Conservation (phyloP, 1,284 basidiomycete genomes). For the Lentinus polychrous region DNA sequence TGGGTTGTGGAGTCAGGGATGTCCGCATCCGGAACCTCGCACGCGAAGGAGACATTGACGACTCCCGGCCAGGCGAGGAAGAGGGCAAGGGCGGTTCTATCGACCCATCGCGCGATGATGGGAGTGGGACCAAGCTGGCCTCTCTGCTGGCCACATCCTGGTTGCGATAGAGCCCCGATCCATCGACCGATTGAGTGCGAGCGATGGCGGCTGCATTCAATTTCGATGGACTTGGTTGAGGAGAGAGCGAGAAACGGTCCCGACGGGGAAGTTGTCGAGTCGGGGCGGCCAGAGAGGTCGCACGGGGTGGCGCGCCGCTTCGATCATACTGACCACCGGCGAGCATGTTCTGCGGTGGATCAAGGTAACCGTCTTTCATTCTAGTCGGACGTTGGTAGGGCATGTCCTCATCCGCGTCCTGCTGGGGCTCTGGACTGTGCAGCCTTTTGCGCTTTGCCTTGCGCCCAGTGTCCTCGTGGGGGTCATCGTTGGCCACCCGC, state of each 20-base stretch:
- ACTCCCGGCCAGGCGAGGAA: slow-evolving; percentile 27
- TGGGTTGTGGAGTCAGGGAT: slow-evolving; percentile 62
- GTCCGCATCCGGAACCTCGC: slow-evolving; percentile 56
- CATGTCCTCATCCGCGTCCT: background rate
- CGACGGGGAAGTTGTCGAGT: slow-evolving; percentile 4
- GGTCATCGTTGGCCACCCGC: slow-evolving; percentile 8
- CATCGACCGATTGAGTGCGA: slow-evolving; percentile 21
- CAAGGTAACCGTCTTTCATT: slow-evolving; percentile 22
- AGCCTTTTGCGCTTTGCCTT: slow-evolving; percentile 24
- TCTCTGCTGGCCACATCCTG: background rate
- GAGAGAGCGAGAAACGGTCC: slow-evolving; percentile 17
- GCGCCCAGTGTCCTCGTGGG: slow-evolving; percentile 14
- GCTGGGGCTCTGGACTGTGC: slow-evolving; percentile 17
- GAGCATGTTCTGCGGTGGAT: slow-evolving; percentile 18
- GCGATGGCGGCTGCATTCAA: slow-evolving; percentile 19
- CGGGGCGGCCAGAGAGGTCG: slow-evolving; percentile 15
- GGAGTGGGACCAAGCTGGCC: slow-evolving; percentile 9
- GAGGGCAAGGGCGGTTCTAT: slow-evolving; percentile 17
- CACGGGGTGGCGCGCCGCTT: slow-evolving; percentile 10
- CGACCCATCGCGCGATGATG: slow-evolving; percentile 24
- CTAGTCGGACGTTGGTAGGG: slow-evolving; percentile 7
- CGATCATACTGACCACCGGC: slow-evolving; percentile 7
- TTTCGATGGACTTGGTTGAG: slow-evolving; percentile 13
- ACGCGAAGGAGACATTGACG: slow-evolving; percentile 35
- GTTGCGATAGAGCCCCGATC: background rate